Base-by-base conservation (phyloP, 129 eudicot genomes). In the Flaveria brownii region DNA sequence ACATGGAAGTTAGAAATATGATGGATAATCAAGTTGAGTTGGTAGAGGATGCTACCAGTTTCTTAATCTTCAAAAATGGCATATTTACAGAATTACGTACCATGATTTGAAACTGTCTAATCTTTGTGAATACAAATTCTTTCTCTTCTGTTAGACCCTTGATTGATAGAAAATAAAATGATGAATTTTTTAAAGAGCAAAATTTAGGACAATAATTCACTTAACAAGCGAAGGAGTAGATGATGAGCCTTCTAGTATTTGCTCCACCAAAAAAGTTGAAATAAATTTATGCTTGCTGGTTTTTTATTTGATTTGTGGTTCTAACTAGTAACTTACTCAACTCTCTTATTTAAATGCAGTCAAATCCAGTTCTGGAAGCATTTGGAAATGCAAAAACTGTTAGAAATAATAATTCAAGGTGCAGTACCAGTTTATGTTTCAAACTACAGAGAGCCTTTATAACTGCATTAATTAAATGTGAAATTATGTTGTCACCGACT, bases 381-480 rank as follows among this genome's bases (percentile, higher is more conserved):
- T 94, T 94, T 86, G 97, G 98, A 77, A 94, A 94, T 83, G 98
- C 98, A 69, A 94, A 94, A 89, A 94, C 98, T 65, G 97, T 94
- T 47, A 84, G 98, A 83, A 91, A 94, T 72, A 94, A 94, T 83
- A 94, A 94, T 81, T 94, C 98, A 64, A 94, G 98, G 98, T 94
- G 60, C 78, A 62, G 62, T 52, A 49, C 30, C 45, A 43, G 64
- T 15, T 28, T 62, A 16, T 55, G 23, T 74, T 57, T 39, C 67
- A 63, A 45, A 41, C 36, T 78, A 70, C 39, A 55, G 11, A 69
- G 12, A 63, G 17, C 14, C 16, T 28, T 6, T 47, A 23, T 56
- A 28, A 20, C 28, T 39, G 56, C 25, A 16, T 60, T 41, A 22
- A 49, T 75, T n/a, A 18, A 14, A 42, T 55, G 57, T 55, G 30